phyloP scores from a whole-genome alignment of 2,329 filamentous ascomycete species.

The Penicillium sp. region DNA sequence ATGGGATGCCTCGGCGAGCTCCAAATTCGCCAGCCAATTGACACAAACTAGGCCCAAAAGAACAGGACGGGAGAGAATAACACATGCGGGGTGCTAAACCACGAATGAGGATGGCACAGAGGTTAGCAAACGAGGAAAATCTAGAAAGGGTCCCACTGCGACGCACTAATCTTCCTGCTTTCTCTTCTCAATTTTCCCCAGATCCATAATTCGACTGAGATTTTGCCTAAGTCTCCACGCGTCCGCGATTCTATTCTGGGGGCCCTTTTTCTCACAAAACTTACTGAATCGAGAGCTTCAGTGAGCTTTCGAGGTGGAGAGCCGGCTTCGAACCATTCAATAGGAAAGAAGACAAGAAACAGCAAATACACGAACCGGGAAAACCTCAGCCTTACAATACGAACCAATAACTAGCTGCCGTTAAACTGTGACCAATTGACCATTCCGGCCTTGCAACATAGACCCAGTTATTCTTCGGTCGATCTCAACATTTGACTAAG shows the following conservation, averaged over 20 bases:
- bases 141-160: conserved; percentile 4
- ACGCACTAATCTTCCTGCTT: neutral
- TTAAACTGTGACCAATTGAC: neutral
- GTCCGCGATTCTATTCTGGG: neutral
- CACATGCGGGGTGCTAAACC: neutral
- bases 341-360: neutral
- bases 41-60: neutral
- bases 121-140: neutral
- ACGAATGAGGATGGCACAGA: conserved; percentile 2
- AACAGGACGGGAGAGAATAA: conserved; percentile 2
- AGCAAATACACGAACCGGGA: neutral
- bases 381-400: neutral
- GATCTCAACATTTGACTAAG: neutral
- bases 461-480: neutral
- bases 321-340: neutral
- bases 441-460: neutral
- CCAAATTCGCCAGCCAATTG: neutral
- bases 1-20: neutral
- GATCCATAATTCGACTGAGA: neutral
- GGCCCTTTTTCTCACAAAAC: neutral
- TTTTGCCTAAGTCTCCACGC: neutral
- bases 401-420: neutral
- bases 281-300: neutral
- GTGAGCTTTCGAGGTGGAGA: neutral
- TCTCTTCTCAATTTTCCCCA: conserved; percentile 5